A percentile compares a stretch with the other conserved stretches of the same genome.
These are phyloP conservation scores for Xylaria sp. DNA, from an alignment of 2,329 filamentous ascomycete species.

Conservation along the genomic window DNA sequence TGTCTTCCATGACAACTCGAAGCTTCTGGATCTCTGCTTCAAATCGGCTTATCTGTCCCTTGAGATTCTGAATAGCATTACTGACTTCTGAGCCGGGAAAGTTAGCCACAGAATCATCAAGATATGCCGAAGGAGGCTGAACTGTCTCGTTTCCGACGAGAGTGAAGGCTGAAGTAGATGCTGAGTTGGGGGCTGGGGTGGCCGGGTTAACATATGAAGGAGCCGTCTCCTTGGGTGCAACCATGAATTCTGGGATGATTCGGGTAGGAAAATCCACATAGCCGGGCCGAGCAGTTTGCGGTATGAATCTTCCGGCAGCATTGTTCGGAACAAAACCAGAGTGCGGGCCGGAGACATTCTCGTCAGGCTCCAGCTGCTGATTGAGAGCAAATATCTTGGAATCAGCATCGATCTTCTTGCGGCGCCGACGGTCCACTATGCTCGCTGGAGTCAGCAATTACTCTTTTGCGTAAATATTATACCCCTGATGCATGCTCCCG, in stretches of 20 bases:
- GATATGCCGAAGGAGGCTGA: neutral
- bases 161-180: neutral
- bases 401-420: constrained; percentile 30
- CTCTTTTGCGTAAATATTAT: no score
- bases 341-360: neutral
- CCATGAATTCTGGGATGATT: constrained; percentile 3
- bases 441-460: no score
- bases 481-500: no score
- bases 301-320: neutral
- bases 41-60: neutral
- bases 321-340: neutral
- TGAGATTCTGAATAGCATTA: neutral
- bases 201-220: neutral
- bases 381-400: constrained; percentile 20
- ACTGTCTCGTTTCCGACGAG: neutral
- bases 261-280: constrained; percentile 1
- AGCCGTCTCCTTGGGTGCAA: neutral
- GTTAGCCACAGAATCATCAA: neutral
- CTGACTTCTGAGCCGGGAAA: neutral
- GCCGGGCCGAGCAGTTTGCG: constrained; percentile 10
- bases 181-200: neutral
- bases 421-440: constrained; percentile 38
- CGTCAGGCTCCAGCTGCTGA: neutral
- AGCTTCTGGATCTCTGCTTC: neutral
- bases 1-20: neutral